These are phyloP conservation scores for Notholithocarpus densiflorus DNA, from an alignment of 306 rosid species.

Conservation along the genomic window DNA sequence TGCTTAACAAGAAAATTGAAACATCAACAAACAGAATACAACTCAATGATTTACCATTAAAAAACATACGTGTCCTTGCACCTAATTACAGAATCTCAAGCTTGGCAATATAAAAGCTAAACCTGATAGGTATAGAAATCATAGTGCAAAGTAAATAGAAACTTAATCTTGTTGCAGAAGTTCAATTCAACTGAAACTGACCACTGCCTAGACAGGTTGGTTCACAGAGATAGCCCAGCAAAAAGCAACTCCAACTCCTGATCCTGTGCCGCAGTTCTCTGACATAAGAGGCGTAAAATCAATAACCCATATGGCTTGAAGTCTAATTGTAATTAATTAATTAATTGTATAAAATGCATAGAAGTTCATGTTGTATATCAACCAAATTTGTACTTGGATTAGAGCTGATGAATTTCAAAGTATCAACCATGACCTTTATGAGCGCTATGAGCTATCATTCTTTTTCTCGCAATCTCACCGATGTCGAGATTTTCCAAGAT, in stretches of 20 bases:
- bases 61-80: too few relatives aligned
- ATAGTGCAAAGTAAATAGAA: not conserved
- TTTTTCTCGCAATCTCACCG: too few relatives aligned
- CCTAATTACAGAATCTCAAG: not conserved
- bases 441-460: too few relatives aligned
- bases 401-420: too few relatives aligned
- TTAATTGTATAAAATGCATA: not conserved
- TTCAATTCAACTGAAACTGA: constrained; percentile 13
- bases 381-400: not conserved
- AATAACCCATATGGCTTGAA: not conserved
- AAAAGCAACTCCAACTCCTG: constrained; percentile 82
- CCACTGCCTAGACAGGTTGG: constrained; percentile 22
- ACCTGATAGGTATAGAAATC: not conserved
- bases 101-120: not conserved
- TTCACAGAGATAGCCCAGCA: constrained; percentile 74
- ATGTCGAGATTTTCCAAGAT: too few relatives aligned
- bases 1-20: too few relatives aligned
- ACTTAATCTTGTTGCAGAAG: constrained; percentile 7
- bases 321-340: not conserved
- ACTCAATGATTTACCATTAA: too few relatives aligned
- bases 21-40: too few relatives aligned
- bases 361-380: not conserved
- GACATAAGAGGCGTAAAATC: constrained; percentile 6
- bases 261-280: constrained; percentile 75
- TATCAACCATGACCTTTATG: too few relatives aligned